Evolutionary conservation across 805 yeast species (phyloP).

Genomic region (Hagleromyces aurorensis): DNA sequence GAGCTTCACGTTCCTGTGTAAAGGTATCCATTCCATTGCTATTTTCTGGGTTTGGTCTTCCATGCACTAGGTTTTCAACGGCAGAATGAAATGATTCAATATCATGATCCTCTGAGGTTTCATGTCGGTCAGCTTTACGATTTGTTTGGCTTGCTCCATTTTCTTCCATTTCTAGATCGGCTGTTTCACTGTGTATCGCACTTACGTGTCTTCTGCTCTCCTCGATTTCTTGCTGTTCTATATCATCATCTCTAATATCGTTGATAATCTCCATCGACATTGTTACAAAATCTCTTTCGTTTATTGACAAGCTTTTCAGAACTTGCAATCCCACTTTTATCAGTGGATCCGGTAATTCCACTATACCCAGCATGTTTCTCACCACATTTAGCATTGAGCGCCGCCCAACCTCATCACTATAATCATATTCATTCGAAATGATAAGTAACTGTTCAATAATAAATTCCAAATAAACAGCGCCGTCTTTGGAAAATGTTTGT

Average conservation of each 20-base stretch:
- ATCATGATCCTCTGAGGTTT: slow-evolving; percentile 29
- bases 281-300: slow-evolving; percentile 75
- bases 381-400: slow-evolving; percentile 58
- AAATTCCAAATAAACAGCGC: slow-evolving; percentile 56
- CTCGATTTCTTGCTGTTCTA: slow-evolving; percentile 32
- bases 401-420: slow-evolving; percentile 85
- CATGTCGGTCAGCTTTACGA: slow-evolving; percentile 17
- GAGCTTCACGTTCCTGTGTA: slow-evolving; percentile 30
- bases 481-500: slow-evolving; percentile 30
- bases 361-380: slow-evolving; percentile 52
- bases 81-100: slow-evolving; percentile 44
- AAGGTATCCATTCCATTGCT: slow-evolving; percentile 12
- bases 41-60: slow-evolving; percentile 15
- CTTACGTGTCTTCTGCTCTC: slow-evolving; percentile 12
- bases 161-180: slow-evolving; percentile 4
- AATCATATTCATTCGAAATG: slow-evolving; percentile 68
- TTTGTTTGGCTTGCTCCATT: slow-evolving; percentile 15
- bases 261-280: slow-evolving; percentile 80
- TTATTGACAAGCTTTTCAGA: slow-evolving; percentile 61
- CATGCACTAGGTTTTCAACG: slow-evolving; percentile 31
- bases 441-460: slow-evolving; percentile 64
- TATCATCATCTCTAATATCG: slow-evolving; percentile 67
- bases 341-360: slow-evolving; percentile 45
- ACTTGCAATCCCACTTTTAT: slow-evolving; percentile 54
- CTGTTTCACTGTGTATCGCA: slow-evolving; percentile 24